Evolutionary conservation across 257 asterid genomes (phyloP).

Genomic region (Echium plantagineum): DNA sequence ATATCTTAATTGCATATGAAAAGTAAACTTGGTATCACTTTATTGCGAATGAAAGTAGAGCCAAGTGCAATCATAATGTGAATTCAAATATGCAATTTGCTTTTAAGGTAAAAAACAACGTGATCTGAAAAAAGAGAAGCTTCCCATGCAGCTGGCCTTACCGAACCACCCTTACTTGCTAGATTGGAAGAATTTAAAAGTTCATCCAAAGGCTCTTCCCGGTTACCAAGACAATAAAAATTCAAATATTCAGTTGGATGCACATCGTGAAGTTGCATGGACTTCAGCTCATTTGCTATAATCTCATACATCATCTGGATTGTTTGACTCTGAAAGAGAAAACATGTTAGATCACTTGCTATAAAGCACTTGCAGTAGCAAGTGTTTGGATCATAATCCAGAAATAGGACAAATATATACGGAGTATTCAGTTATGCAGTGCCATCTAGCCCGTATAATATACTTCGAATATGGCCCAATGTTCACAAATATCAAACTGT

Average conservation of each 20-base stretch:
- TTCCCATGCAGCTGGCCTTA: slow-evolving; percentile 8
- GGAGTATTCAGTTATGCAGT: too few species aligned
- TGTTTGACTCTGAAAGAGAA: slow-evolving; percentile 43
- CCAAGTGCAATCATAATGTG: neutral
- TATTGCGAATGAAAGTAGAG: too few species aligned
- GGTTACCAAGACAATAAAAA: slow-evolving; percentile 47
- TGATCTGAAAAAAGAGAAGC: slow-evolving; percentile 2
- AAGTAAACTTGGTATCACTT: too few species aligned
- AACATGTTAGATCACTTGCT: neutral
- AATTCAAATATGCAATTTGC: neutral
- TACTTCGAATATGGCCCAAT: too few species aligned
- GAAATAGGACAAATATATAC: too few species aligned
- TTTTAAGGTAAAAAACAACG: neutral
- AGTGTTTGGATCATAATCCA: too few species aligned
- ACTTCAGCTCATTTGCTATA: slow-evolving; percentile 28
- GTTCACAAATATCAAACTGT: too few species aligned
- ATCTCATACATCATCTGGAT: slow-evolving; percentile 46
- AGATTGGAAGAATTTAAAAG: slow-evolving; percentile 14
- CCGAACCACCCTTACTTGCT: slow-evolving; percentile 23
- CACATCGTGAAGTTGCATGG: slow-evolving; percentile 18
- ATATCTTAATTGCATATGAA: too few species aligned
- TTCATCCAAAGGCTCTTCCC: slow-evolving; percentile 25
- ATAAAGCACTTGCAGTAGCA: too few species aligned
- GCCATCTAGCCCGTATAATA: too few species aligned
- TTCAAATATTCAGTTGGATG: slow-evolving; percentile 36